Evolutionary conservation across 768 basidiomycete species (phyloP).

Genomic region (Mycena epipterygia): DNA sequence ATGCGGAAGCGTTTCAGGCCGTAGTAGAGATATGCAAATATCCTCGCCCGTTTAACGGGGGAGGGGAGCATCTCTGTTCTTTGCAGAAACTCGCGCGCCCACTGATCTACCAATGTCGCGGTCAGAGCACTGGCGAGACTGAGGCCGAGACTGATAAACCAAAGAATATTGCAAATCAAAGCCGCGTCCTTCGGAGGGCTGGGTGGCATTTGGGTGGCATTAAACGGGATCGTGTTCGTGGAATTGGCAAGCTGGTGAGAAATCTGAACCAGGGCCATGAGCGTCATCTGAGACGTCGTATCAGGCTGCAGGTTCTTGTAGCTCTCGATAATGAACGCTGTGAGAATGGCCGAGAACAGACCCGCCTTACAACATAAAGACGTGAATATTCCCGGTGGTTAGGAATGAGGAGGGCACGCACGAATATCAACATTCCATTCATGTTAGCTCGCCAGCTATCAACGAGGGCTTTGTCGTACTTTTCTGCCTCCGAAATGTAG

Average conservation of each 20-base stretch:
- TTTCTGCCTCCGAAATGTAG: conserved; percentile 36
- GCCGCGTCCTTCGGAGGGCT: not conserved
- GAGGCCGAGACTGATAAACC: conserved; percentile 36
- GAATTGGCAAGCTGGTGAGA: conserved; percentile 15
- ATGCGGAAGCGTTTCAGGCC: conserved; percentile 30
- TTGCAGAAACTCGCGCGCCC: conserved; percentile 29
- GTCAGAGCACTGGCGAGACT: conserved; percentile 33
- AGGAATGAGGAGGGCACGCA: not conserved
- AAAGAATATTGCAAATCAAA: conserved; percentile 31
- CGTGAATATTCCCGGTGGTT: not conserved
- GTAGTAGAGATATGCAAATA: conserved; percentile 23
- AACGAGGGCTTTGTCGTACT: conserved; percentile 35
- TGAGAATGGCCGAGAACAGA: conserved; percentile 36
- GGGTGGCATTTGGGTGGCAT: not conserved
- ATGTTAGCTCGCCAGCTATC: conserved; percentile 35
- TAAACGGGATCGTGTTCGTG: no score
- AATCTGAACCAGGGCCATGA: not conserved
- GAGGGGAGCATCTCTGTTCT: conserved; percentile 28
- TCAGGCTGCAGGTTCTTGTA: conserved; percentile 24
- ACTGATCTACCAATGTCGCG: conserved; percentile 34
- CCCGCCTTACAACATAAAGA: conserved; percentile 23
- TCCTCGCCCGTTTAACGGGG: conserved; percentile 32
- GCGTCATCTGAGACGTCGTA: not conserved
- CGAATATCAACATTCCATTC: conserved; percentile 37
- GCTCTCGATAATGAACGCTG: conserved; percentile 36